Percentiles rank a stretch among this genome's conserved stretches.
Evolutionary conservation across 805 yeast genomes (phyloP).

Genomic region (Lipomyces sp.): DNA sequence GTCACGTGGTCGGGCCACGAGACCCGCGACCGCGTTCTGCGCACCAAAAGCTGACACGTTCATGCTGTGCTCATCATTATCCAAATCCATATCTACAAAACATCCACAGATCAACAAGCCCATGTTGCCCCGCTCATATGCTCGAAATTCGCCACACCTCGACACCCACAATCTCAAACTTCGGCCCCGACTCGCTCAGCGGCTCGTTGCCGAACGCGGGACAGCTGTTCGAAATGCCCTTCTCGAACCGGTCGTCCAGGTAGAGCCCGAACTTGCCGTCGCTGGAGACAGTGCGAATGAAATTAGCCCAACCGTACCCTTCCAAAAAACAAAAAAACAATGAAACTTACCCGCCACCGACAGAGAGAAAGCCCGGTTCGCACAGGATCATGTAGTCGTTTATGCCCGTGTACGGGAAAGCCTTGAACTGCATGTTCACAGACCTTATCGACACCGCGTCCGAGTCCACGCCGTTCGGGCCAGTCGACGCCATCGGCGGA

Average conservation of each 20-base stretch:
- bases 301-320: neutral
- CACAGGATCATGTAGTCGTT: constrained; percentile 86
- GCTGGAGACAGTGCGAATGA: neutral
- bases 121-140: neutral
- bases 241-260: constrained; percentile 68
- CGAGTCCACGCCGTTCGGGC: constrained; percentile 45
- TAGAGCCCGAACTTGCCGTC: constrained; percentile 90
- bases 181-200: constrained; percentile 55
- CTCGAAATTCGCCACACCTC: constrained; percentile 77
- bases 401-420: constrained; percentile 81
- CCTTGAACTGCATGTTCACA: constrained; percentile 54
- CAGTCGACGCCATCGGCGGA: constrained; percentile 75
- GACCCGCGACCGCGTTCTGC: too few relatives aligned
- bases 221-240: constrained; percentile 76
- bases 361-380: constrained; percentile 67
- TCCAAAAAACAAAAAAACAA: neutral
- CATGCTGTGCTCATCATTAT: too few relatives aligned
- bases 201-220: constrained; percentile 89
- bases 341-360: constrained; percentile 67
- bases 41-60: too few relatives aligned
- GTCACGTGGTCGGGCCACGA: too few relatives aligned
- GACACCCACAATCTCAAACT: constrained; percentile 69
- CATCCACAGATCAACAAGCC: too few relatives aligned
- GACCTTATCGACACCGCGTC: constrained; percentile 15
- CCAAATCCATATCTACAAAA: too few relatives aligned